phyloP scores from a whole-genome alignment of 202 grass and related monocot genomes.

The Saccharum hybrid region DNA sequence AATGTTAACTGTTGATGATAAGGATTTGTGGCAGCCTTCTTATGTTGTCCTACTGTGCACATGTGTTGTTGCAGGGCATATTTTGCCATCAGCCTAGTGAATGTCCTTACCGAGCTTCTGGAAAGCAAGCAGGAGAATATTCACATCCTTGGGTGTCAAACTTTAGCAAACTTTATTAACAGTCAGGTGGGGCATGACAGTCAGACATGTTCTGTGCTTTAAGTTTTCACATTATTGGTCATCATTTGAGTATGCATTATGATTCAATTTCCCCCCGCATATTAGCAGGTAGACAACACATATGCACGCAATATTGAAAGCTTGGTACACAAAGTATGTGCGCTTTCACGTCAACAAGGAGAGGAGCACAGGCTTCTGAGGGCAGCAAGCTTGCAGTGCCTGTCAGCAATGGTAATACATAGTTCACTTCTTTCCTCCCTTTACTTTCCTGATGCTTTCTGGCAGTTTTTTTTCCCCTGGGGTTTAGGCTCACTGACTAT shows the following conservation, averaged over 20 bases:
- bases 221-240: not conserved
- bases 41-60: constrained; percentile 29
- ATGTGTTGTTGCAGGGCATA: constrained; percentile 74
- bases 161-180: constrained; percentile 88
- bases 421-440: not conserved
- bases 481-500: constrained; percentile 28
- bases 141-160: constrained; percentile 91
- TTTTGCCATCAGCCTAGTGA: constrained; percentile 92
- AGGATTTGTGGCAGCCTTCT: constrained; percentile 20
- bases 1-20: constrained; percentile 12
- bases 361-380: constrained; percentile 65
- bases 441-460: constrained; percentile 14
- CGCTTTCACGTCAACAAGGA: constrained; percentile 60
- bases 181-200: constrained; percentile 63
- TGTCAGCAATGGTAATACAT: constrained; percentile 77
- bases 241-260: constrained; percentile 7
- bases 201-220: not conserved
- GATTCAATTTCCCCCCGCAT: constrained; percentile 28
- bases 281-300: constrained; percentile 77
- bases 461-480: not conserved
- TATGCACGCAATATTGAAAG: constrained; percentile 86
- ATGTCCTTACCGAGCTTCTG: constrained; percentile 83
- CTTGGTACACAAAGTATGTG: constrained; percentile 83
- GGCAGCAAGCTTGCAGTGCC: constrained; percentile 84
- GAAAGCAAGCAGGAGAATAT: constrained; percentile 91